Base-by-base conservation (phyloP, 1,284 basidiomycete species). In the Puccinia novopanici region DNA sequence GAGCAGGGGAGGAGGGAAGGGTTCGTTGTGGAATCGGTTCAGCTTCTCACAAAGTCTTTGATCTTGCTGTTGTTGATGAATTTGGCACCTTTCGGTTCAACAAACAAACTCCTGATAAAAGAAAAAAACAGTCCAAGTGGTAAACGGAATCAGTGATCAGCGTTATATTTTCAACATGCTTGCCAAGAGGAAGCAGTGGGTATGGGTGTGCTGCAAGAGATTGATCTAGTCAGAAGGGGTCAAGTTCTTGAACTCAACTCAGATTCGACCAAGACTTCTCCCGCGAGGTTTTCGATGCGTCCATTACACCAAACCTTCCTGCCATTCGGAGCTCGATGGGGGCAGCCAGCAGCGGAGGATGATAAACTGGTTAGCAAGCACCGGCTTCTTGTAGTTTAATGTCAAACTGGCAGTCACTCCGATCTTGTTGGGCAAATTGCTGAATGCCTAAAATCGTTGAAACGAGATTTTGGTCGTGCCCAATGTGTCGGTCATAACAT, bases 321-420 rank as follows among this genome's bases (percentile, higher is more conserved):
- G 12, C 75, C 75, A 15, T 9, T 42, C n/a, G 75, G 65, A 19
- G 50, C 50, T 55, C 65, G 61, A 42, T 48, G 37, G 37, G 12
- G 55, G 54, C 12, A 77, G 24, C 52, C 65, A 55, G 13, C 65
- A 34, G 3, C 65, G 45, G 0, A 77, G 50, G 50, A 77, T 37
- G 6, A 77, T 50, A n/a, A 68, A 77, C 89, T 93, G 93, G 86
- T 94, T 92, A 0, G 93, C 93, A 81, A 89, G 89, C 0, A 92
- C 93, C 0, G 93, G 93, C 0, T 92, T 91, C 76, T 89, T 89
- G 86, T 93, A 95, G 84, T 90, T 90, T 77, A 95, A 86, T 22
- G 88, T 88, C 65, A 95, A 87, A 74, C 89, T 91, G 48, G 81
- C 81, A 72, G 71, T 82, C n/a, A 77, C 75, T 22, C 75, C 75